Conservation (phyloP, 495 filamentous ascomycete genomes). For the Lasiosphaeriaceae sp. region DNA sequence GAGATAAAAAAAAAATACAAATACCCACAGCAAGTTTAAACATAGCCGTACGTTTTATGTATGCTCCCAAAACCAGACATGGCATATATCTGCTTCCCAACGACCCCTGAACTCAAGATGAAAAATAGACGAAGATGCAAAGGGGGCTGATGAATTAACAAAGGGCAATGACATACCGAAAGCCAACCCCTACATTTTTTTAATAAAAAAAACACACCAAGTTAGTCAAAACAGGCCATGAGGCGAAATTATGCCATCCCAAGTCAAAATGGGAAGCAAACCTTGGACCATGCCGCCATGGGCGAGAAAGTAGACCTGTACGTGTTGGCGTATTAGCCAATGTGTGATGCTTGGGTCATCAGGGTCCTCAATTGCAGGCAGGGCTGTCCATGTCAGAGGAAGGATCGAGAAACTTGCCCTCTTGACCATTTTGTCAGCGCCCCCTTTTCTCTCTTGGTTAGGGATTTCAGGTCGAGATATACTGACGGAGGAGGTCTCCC, state of each 20-base stretch:
- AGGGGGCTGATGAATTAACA: too few species aligned
- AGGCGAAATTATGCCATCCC: too few species aligned
- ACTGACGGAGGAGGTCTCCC: too few species aligned
- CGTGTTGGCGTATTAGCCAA: not conserved
- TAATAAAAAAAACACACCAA: not conserved
- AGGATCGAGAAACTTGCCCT: slow-evolving; percentile 1
- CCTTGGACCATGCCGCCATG: slow-evolving; percentile 54
- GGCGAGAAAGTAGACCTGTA: slow-evolving; percentile 50
- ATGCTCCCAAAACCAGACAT: not conserved
- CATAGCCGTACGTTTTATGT: not conserved
- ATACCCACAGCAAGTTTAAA: not conserved
- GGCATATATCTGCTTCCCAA: not conserved
- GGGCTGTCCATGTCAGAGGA: not conserved
- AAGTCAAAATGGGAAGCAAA: slow-evolving; percentile 19
- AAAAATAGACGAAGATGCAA: too few species aligned
- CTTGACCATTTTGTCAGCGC: slow-evolving; percentile 4
- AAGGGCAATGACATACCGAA: slow-evolving; percentile 10
- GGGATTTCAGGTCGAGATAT: not conserved
- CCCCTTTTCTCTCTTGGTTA: not conserved
- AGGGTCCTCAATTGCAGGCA: too few species aligned
- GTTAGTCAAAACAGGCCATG: not conserved
- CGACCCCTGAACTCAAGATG: too few species aligned
- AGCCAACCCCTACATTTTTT: slow-evolving; percentile 19
- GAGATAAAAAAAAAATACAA: not conserved
- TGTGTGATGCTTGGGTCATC: too few species aligned